Evolutionary conservation across 2,329 filamentous ascomycete genomes (phyloP).

Genomic region (Piedraia hortae): DNA sequence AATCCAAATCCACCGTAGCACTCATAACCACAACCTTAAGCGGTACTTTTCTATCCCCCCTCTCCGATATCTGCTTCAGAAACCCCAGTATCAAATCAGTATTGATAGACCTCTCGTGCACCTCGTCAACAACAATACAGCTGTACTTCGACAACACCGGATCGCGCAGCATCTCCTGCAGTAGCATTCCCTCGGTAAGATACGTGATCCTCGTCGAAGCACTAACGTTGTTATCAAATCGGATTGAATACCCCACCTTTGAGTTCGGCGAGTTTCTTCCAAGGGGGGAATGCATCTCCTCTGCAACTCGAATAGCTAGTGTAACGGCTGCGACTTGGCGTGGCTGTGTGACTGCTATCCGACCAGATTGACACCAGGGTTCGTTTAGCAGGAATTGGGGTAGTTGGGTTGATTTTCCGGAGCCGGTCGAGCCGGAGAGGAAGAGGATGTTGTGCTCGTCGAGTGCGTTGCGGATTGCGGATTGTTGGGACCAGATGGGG

Average conservation of each 20-base stretch:
- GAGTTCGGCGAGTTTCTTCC: conserved; percentile 30
- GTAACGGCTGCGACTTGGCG: conserved; percentile 82
- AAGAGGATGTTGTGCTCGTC: conserved; percentile 42
- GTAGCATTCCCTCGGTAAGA: conserved; percentile 80
- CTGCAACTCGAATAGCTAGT: conserved; percentile 61
- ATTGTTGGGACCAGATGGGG: conserved; percentile 52
- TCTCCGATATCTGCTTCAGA: conserved; percentile 41
- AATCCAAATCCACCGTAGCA: conserved; percentile 72
- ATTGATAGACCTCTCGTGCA: conserved; percentile 85
- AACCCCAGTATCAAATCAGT: conserved; percentile 82
- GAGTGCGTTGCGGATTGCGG: conserved; percentile 39
- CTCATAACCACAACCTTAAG: conserved; percentile 92
- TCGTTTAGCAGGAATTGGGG: conserved; percentile 68
- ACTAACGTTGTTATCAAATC: conserved; percentile 74
- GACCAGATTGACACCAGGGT: conserved; percentile 50
- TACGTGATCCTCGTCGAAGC: conserved; percentile 71
- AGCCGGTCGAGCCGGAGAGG: conserved; percentile 79
- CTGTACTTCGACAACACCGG: conserved; percentile 63
- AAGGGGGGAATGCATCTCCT: conserved; percentile 45
- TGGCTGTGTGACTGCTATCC: conserved; percentile 84
- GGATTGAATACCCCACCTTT: conserved; percentile 72
- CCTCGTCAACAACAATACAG: conserved; percentile 78
- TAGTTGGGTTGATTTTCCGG: conserved; percentile 88
- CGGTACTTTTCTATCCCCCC: conserved; percentile 40
- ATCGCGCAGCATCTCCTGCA: conserved; percentile 79